A percentile compares a stretch with the other conserved stretches of the same genome.
Evolutionary conservation across 2,329 filamentous ascomycete species (phyloP).

Genomic region (Verticillium albo-atrum): DNA sequence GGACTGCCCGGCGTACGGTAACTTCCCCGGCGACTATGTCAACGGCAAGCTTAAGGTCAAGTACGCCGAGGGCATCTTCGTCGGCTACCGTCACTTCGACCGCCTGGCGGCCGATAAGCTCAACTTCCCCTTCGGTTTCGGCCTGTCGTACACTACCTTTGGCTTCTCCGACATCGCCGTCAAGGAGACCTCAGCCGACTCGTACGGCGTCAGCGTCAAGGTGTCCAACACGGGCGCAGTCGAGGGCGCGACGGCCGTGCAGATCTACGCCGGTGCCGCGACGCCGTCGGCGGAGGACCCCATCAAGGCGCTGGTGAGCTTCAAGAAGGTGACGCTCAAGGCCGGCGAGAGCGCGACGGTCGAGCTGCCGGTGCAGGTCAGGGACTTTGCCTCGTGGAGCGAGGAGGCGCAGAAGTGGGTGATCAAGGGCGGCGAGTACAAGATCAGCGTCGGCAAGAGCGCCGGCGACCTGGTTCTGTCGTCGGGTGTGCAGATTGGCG

Average conservation of each 20-base stretch:
- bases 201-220: constrained; percentile 38
- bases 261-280: constrained; percentile 22
- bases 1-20: constrained; percentile 61
- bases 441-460: constrained; percentile 16
- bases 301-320: constrained; percentile 37
- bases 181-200: constrained; percentile 30
- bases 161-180: constrained; percentile 43
- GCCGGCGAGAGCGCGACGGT: constrained; percentile 26
- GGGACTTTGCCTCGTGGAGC: constrained; percentile 34
- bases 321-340: constrained; percentile 34
- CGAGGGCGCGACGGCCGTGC: constrained; percentile 21
- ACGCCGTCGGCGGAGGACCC: constrained; percentile 20
- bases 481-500: not conserved
- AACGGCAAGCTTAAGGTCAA: constrained; percentile 36
- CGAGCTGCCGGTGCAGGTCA: constrained; percentile 22
- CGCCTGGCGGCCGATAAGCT: constrained; percentile 36
- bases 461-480: constrained; percentile 15
- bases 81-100: constrained; percentile 71
- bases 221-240: constrained; percentile 24
- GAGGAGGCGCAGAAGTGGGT: constrained; percentile 28
- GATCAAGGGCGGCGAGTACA: constrained; percentile 21
- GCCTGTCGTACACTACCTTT: constrained; percentile 64
- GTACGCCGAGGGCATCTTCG: constrained; percentile 69
- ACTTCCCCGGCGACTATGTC: constrained; percentile 44
- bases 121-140: constrained; percentile 65